Percentiles rank a stretch among this genome's conserved stretches.
Evolutionary conservation across 257 asterid species (phyloP).

Genomic region (Datura wrightii): DNA sequence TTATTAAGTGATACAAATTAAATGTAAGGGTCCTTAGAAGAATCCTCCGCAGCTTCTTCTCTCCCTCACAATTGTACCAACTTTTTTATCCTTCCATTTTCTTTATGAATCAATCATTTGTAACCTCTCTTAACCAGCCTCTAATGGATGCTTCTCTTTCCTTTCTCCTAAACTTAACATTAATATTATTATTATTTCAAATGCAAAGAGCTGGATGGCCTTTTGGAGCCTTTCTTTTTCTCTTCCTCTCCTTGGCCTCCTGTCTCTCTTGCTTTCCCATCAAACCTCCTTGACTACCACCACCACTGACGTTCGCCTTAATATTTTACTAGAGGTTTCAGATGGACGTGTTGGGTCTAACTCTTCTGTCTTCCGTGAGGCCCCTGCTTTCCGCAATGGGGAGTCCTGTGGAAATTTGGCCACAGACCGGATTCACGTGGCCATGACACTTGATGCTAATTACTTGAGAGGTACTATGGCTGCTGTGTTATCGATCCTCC

Average conservation of each 20-base stretch:
- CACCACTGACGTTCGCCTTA: conserved; percentile 22
- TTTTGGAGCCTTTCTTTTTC: conserved; percentile 47
- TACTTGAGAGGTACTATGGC: conserved; percentile 78
- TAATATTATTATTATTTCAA: conserved; percentile 32
- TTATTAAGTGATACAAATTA: too few species aligned
- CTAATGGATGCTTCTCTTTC: conserved; percentile 59
- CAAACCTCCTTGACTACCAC: conserved; percentile 29
- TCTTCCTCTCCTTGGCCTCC: conserved; percentile 59
- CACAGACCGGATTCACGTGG: conserved; percentile 53
- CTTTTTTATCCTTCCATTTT: conserved; percentile 37
- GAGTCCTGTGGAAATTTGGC: conserved; percentile 39
- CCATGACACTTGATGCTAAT: conserved; percentile 76
- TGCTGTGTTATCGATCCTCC: conserved; percentile 69
- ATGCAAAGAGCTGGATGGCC: conserved; percentile 76
- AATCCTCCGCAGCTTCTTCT: conserved; percentile 49
- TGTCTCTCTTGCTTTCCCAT: conserved; percentile 55
- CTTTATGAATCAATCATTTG: conserved; percentile 44
- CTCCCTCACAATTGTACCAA: conserved; percentile 51
- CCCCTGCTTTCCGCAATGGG: conserved; percentile 69
- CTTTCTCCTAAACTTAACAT: conserved; percentile 36
- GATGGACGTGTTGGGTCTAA: conserved; percentile 30
- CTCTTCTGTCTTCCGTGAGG: conserved; percentile 58
- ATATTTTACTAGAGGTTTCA: conserved; percentile 24
- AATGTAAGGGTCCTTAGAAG: conserved; percentile 22
- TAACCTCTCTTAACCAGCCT: conserved; percentile 56